Percentiles rank a stretch among this genome's conserved stretches.
Conservation (phyloP, 768 basidiomycete species). For the Basidioascus undulatus region DNA sequence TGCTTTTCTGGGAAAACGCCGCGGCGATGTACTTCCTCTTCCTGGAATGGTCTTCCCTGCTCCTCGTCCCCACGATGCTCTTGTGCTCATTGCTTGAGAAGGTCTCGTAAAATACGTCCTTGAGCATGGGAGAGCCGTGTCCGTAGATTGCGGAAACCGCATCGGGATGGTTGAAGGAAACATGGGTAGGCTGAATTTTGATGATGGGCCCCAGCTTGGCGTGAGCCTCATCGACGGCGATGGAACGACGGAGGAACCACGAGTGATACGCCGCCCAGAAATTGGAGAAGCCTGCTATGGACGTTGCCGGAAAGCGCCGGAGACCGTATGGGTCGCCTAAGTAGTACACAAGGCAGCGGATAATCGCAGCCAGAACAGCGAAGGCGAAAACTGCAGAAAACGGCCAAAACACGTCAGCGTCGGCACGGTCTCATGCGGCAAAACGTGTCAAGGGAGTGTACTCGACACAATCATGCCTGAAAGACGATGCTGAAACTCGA, state of each 20-base stretch:
- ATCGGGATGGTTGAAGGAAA: conserved; percentile 17
- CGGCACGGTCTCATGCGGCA: no score
- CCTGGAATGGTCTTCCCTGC: neutral
- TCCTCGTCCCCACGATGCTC: neutral
- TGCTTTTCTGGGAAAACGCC: neutral
- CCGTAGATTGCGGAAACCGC: conserved; percentile 17
- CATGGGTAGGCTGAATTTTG: conserved; percentile 18
- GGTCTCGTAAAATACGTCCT: conserved; percentile 8
- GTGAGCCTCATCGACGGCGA: conserved; percentile 17
- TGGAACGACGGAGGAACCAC: conserved; percentile 15
- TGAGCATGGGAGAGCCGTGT: conserved; percentile 16
- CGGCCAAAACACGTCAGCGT: no score
- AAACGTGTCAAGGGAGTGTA: no score
- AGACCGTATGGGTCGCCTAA: neutral
- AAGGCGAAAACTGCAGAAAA: neutral
- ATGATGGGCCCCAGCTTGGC: conserved; percentile 17
- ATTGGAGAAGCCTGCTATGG: neutral
- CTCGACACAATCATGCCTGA: no score
- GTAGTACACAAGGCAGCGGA: neutral
- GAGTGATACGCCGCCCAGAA: conserved; percentile 19
- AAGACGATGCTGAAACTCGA: no score
- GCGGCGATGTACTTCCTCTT: neutral
- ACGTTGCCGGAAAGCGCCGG: neutral
- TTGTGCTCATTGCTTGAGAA: neutral
- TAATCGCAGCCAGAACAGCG: neutral